These are phyloP conservation scores for Aspergillus sp. DNA, from an alignment of 2,329 filamentous ascomycete species.

Conservation along the genomic window DNA sequence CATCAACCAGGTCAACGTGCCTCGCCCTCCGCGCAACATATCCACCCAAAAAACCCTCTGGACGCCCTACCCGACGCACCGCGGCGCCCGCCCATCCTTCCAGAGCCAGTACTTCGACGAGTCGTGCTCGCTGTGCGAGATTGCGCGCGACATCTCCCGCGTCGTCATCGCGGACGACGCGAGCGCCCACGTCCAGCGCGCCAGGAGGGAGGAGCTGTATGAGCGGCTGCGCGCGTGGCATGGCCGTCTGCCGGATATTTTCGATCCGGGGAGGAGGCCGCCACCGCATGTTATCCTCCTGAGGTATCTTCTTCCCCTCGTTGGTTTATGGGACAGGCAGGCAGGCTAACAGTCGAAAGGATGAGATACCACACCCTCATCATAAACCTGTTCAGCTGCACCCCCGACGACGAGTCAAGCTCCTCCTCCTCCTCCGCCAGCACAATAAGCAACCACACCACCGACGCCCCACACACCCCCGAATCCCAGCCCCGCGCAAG, in stretches of 20 bases:
- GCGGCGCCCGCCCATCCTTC: constrained; percentile 17
- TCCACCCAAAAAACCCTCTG: constrained; percentile 16
- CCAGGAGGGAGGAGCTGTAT: constrained; percentile 21
- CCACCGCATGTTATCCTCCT: constrained; percentile 27
- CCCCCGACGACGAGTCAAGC: constrained; percentile 10
- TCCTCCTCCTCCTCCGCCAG: too few species aligned
- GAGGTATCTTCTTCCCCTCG: constrained; percentile 10
- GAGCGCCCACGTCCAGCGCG: constrained; percentile 4
- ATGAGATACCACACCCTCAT: constrained; percentile 27
- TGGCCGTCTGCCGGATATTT: constrained; percentile 18
- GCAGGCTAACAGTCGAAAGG: too few species aligned
- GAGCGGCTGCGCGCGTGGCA: constrained; percentile 22
- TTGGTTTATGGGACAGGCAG: background rate
- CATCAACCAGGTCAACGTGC: constrained; percentile 25
- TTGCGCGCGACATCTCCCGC: constrained; percentile 27
- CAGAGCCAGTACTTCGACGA: constrained; percentile 25
- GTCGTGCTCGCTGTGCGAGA: constrained; percentile 24
- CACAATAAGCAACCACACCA: too few species aligned
- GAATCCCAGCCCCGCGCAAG: constrained; percentile 17
- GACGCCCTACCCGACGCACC: constrained; percentile 26
- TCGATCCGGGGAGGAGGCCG: constrained; percentile 16
- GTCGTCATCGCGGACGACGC: constrained; percentile 19
- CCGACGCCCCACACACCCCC: constrained; percentile 18
- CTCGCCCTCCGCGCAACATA: constrained; percentile 9
- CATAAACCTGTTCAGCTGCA: constrained; percentile 28